Conservation (phyloP, 768 basidiomycete genomes). For the Amanita molliuscula region DNA sequence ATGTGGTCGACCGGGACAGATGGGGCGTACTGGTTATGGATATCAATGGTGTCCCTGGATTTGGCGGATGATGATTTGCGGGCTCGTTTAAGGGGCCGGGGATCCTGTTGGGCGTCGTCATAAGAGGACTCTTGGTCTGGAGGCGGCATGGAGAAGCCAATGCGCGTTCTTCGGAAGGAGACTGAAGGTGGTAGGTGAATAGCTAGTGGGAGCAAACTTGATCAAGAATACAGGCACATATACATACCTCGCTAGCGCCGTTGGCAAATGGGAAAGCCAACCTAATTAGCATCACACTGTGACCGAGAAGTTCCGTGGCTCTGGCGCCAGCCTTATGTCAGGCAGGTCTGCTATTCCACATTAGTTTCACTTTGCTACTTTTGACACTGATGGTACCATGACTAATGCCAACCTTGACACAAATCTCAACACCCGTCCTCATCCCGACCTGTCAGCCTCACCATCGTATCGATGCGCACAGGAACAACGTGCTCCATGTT, state of each 20-base stretch:
- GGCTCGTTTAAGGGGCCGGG: conserved; percentile 4
- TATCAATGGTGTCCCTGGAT: background rate
- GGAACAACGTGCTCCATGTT: background rate
- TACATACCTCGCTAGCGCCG: conserved; percentile 3
- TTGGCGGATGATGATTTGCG: conserved; percentile 7
- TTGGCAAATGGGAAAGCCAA: background rate
- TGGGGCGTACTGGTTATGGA: background rate
- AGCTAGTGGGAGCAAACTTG: conserved; percentile 3
- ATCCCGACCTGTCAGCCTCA: background rate
- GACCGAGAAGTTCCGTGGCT: conserved; percentile 5
- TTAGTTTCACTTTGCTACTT: background rate
- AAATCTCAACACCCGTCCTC: background rate
- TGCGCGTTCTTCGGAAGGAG: conserved; percentile 8
- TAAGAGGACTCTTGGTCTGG: background rate
- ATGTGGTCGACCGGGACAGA: conserved; percentile 34
- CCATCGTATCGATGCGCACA: background rate
- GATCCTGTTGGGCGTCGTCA: conserved; percentile 1
- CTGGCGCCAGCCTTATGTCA: background rate
- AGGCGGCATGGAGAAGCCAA: conserved; percentile 1
- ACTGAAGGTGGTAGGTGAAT: conserved; percentile 6
- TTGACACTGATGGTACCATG: background rate
- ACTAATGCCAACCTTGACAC: background rate
- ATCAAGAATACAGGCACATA: conserved; percentile 2
- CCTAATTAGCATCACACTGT: background rate
- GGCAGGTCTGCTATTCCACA: background rate